Percentiles rank a stretch among this genome's conserved stretches.
Evolutionary conservation across 176 grass and related monocot species (phyloP).

Genomic region (Canna indica): DNA sequence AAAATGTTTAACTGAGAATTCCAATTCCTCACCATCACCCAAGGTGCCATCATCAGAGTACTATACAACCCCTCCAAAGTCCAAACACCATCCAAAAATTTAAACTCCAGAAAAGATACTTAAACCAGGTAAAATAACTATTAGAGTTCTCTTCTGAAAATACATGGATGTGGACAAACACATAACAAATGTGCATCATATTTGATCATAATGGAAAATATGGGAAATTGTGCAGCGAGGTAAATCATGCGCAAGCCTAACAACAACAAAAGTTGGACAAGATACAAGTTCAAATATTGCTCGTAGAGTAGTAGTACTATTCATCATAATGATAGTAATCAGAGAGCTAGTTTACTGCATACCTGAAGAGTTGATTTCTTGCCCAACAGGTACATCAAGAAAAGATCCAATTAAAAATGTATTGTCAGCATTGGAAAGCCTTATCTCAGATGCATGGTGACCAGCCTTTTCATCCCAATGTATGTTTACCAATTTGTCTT

Average conservation of each 20-base stretch:
- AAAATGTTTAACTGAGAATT: not conserved
- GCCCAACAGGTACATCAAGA: slow-evolving; percentile 88
- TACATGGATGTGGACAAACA: not conserved
- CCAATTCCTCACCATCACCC: not conserved
- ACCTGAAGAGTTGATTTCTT: slow-evolving; percentile 89
- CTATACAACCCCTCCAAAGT: not conserved
- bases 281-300: not conserved
- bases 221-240: not conserved
- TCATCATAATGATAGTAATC: not conserved
- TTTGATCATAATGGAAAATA: not conserved
- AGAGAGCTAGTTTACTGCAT: slow-evolving; percentile 6
- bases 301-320: not conserved
- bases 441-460: slow-evolving; percentile 47
- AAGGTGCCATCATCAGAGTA: not conserved
- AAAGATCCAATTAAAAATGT: slow-evolving; percentile 85
- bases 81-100: not conserved
- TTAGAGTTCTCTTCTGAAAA: not conserved
- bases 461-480: slow-evolving; percentile 70
- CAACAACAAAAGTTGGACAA: not conserved
- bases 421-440: slow-evolving; percentile 47
- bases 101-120: not conserved
- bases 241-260: not conserved
- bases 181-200: too few relatives aligned
- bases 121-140: not conserved
- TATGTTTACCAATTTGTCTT: slow-evolving; percentile 83